Evolutionary conservation across 2,329 filamentous ascomycete species (phyloP).

Genomic region (Scytalidium lignicola): DNA sequence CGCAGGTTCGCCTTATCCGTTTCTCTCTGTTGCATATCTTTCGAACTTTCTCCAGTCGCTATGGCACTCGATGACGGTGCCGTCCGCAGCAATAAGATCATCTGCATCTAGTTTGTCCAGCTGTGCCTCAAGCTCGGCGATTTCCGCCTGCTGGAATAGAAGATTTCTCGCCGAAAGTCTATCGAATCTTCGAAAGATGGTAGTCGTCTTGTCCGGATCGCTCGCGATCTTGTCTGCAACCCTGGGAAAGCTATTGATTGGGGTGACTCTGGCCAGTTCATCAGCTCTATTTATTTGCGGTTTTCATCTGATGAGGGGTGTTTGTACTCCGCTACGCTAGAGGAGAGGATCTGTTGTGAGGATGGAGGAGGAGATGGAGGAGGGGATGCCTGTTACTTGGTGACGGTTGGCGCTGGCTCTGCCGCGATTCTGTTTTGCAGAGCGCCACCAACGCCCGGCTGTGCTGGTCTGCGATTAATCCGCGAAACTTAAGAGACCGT

Average conservation of each 20-base stretch:
- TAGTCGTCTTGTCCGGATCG: constrained; percentile 13
- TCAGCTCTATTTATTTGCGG: constrained; percentile 1
- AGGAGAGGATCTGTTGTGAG: too few relatives aligned
- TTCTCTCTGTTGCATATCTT: constrained; percentile 1
- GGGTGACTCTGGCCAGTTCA: background rate
- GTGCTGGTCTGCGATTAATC: too few relatives aligned
- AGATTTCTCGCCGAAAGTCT: constrained; percentile 15
- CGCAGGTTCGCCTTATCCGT: background rate
- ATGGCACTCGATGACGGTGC: constrained; percentile 7
- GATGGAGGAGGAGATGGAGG: too few relatives aligned
- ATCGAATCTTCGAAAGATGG: constrained; percentile 18
- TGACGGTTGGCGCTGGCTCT: too few relatives aligned
- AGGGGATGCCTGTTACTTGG: too few relatives aligned
- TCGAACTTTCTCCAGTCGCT: constrained; percentile 11
- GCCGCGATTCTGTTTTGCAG: too few relatives aligned
- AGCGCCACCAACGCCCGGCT: too few relatives aligned
- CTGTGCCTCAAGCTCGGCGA: constrained; percentile 13
- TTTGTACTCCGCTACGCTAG: too few relatives aligned
- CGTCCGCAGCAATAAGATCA: constrained; percentile 2
- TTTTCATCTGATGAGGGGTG: background rate
- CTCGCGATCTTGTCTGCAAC: constrained; percentile 11
- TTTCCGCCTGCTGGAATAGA: constrained; percentile 13
- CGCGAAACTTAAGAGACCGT: too few relatives aligned
- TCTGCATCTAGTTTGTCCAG: constrained; percentile 10
- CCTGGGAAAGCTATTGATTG: constrained; percentile 8